phyloP scores from a whole-genome alignment of 805 yeast genomes.

The Saturnispora sekii region DNA sequence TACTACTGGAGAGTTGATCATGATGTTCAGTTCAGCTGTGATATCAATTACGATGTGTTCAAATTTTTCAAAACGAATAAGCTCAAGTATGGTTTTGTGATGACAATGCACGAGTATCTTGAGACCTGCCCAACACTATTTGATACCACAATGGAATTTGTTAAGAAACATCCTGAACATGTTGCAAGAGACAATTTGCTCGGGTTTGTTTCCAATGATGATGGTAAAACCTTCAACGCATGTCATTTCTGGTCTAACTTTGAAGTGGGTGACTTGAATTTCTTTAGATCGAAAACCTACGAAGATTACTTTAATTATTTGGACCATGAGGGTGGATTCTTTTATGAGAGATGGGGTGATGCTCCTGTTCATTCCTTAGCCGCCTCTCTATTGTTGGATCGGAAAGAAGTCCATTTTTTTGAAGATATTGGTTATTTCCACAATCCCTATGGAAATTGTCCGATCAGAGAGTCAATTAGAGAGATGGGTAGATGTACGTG shows the following conservation, averaged over 20 bases:
- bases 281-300: constrained; percentile 67
- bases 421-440: constrained; percentile 79
- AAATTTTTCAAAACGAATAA: constrained; percentile 68
- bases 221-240: constrained; percentile 58
- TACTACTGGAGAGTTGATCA: constrained; percentile 96
- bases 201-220: constrained; percentile 59
- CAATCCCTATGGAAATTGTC: constrained; percentile 72
- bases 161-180: constrained; percentile 48
- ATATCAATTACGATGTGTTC: constrained; percentile 68
- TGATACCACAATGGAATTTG: constrained; percentile 58
- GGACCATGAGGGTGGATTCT: constrained; percentile 78
- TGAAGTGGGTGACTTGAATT: constrained; percentile 63
- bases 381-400: constrained; percentile 64
- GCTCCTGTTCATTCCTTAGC: constrained; percentile 88
- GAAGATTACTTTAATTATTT: constrained; percentile 57
- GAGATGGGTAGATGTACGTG: constrained; percentile 57
- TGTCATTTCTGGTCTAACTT: constrained; percentile 92
- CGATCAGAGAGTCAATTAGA: constrained; percentile 52
- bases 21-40: constrained; percentile 67
- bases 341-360: constrained; percentile 89
- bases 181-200: constrained; percentile 52
- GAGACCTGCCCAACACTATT: constrained; percentile 68
- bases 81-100: constrained; percentile 67
- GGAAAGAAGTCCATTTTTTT: constrained; percentile 64
- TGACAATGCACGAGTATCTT: constrained; percentile 61